phyloP scores from a whole-genome alignment of 257 asterid species.

The Jacaranda mimosifolia region DNA sequence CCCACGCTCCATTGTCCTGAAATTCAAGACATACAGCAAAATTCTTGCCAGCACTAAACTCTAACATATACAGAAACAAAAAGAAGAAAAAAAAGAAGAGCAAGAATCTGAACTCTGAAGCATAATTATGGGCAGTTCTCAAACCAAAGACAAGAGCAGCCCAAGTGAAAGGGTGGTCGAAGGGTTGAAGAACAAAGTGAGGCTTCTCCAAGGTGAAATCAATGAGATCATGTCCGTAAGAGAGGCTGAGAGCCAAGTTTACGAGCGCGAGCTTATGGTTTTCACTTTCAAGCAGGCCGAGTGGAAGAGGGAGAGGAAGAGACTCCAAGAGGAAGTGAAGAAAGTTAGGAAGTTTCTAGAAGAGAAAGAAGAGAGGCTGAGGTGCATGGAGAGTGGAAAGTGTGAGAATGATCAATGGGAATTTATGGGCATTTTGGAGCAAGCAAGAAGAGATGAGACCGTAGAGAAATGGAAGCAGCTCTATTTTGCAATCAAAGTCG shows the following conservation, averaged over 20 bases:
- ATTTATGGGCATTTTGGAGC: slow-evolving; percentile 33
- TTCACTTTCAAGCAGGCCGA: slow-evolving; percentile 76
- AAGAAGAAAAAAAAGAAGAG: slow-evolving; percentile 3
- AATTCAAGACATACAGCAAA: slow-evolving; percentile 22
- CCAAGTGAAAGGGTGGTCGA: slow-evolving; percentile 54
- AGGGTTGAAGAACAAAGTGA: slow-evolving; percentile 61
- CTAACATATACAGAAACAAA: not conserved
- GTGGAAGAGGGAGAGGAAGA: slow-evolving; percentile 75
- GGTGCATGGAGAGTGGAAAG: slow-evolving; percentile 33
- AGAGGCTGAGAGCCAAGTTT: slow-evolving; percentile 65
- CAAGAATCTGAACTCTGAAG: not conserved
- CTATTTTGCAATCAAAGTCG: slow-evolving; percentile 79
- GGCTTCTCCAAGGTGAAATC: slow-evolving; percentile 62
- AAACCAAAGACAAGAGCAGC: slow-evolving; percentile 45
- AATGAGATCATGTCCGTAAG: slow-evolving; percentile 67
- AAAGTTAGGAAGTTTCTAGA: slow-evolving; percentile 51
- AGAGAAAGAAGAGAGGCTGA: slow-evolving; percentile 38
- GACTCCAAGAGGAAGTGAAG: slow-evolving; percentile 56
- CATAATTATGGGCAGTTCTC: slow-evolving; percentile 64
- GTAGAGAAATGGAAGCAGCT: slow-evolving; percentile 88
- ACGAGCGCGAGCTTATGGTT: slow-evolving; percentile 66
- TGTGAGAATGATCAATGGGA: slow-evolving; percentile 31
- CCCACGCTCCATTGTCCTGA: slow-evolving; percentile 33
- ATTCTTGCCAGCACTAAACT: not conserved
- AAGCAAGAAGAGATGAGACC: slow-evolving; percentile 62